These are phyloP conservation scores for Claviceps purpurea DNA, from an alignment of 2,329 filamentous ascomycete species.

Conservation along the genomic window DNA sequence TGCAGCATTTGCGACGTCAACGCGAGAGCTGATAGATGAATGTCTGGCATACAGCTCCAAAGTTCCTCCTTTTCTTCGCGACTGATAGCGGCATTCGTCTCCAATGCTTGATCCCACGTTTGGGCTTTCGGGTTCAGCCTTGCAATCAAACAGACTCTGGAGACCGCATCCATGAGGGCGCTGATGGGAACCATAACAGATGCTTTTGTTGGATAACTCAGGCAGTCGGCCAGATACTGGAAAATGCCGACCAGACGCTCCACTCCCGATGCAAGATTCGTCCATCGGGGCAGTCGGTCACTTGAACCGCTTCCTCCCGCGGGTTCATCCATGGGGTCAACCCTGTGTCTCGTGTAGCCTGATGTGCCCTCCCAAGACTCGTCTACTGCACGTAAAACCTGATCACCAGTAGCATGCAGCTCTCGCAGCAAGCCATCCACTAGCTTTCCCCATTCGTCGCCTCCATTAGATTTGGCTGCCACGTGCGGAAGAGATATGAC, in stretches of 20 bases:
- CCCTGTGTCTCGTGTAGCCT: conserved; percentile 29
- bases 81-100: conserved; percentile 58
- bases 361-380: conserved; percentile 69
- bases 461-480: conserved; percentile 63
- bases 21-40: conserved; percentile 59
- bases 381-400: conserved; percentile 62
- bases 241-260: conserved; percentile 57
- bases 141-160: conserved; percentile 55
- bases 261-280: conserved; percentile 58
- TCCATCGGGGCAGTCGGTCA: conserved; percentile 54
- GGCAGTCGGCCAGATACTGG: conserved; percentile 46
- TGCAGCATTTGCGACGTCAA: conserved; percentile 44
- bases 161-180: conserved; percentile 52
- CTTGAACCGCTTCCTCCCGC: conserved; percentile 29
- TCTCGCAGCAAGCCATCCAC: conserved; percentile 48
- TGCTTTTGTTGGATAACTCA: conserved; percentile 50
- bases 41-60: conserved; percentile 56
- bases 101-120: conserved; percentile 35
- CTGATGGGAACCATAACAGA: conserved; percentile 56
- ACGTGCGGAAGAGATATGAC: conserved; percentile 64
- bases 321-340: conserved; percentile 33
- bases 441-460: conserved; percentile 65
- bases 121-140: conserved; percentile 35
- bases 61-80: conserved; percentile 73
- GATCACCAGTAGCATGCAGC: conserved; percentile 59